Percentiles rank a stretch among this genome's conserved stretches.
Conservation (phyloP, 2,329 filamentous ascomycete species). For the Beauveria australis region DNA sequence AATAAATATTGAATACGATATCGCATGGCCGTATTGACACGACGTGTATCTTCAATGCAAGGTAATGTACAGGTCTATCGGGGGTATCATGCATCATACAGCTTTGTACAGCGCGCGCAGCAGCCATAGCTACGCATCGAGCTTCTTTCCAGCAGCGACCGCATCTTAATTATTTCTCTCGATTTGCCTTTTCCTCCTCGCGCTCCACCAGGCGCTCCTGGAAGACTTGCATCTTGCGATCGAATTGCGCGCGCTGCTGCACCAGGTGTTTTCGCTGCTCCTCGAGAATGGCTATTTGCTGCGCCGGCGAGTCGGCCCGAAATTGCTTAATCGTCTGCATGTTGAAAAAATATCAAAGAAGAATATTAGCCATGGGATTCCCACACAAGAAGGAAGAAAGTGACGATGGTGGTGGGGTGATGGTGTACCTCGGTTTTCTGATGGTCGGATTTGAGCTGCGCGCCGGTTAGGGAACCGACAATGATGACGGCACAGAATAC, state of each 20-base stretch:
- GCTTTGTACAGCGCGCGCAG: constrained; percentile 1
- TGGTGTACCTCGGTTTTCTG: constrained; percentile 34
- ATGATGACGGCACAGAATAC: constrained; percentile 39
- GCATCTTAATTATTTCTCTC: background rate
- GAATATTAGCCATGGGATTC: background rate
- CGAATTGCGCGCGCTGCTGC: constrained; percentile 29
- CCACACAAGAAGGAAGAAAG: too few species aligned
- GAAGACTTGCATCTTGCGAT: constrained; percentile 34
- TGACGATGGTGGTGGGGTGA: background rate
- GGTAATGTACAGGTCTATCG: constrained; percentile 14
- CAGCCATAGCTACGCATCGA: background rate
- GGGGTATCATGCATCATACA: constrained; percentile 12
- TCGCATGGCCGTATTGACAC: background rate
- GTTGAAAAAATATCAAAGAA: too few species aligned
- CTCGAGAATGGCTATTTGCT: constrained; percentile 38
- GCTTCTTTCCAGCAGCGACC: background rate
- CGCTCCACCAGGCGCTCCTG: constrained; percentile 31
- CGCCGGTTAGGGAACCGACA: constrained; percentile 40
- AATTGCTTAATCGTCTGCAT: constrained; percentile 28
- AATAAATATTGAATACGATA: constrained; percentile 13
- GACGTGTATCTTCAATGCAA: background rate
- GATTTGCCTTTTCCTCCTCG: constrained; percentile 16
- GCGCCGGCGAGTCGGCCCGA: constrained; percentile 29
- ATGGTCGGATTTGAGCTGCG: constrained; percentile 39
- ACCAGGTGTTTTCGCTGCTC: constrained; percentile 32